phyloP scores from a whole-genome alignment of 75 land plant species.

The Ceratopteris richardii region DNA sequence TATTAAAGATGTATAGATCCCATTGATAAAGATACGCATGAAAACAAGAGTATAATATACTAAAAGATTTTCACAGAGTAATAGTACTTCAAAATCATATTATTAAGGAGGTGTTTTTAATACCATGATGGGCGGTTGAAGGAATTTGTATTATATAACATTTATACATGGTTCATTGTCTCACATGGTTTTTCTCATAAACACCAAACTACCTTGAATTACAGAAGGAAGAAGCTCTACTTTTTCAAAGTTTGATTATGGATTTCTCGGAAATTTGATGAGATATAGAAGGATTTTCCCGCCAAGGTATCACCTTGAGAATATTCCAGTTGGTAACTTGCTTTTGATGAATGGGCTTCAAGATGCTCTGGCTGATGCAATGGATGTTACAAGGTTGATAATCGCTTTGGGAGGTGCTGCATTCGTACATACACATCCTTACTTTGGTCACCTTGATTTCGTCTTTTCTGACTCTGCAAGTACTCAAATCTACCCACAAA shows the following conservation, averaged over 20 bases:
- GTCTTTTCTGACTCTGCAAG: conserved; percentile 1
- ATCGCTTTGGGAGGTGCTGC: background rate
- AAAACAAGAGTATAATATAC: background rate
- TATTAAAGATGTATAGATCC: too few relatives aligned
- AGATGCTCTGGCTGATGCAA: conserved; percentile 9
- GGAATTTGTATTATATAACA: background rate
- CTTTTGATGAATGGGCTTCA: conserved; percentile 7
- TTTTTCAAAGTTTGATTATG: conserved; percentile 11
- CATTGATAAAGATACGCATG: too few relatives aligned
- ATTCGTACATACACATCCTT: background rate
- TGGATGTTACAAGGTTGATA: conserved; percentile 7
- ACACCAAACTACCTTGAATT: too few relatives aligned
- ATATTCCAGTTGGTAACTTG: background rate
- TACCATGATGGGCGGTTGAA: background rate
- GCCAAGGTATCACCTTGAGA: background rate
- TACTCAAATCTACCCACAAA: background rate
- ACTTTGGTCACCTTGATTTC: conserved; percentile 3
- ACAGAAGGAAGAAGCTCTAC: conserved; percentile 6
- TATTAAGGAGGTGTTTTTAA: background rate
- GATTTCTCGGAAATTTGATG: conserved; percentile 1
- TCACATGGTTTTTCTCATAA: too few relatives aligned
- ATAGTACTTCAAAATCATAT: background rate
- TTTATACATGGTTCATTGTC: too few relatives aligned
- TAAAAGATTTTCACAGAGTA: background rate
- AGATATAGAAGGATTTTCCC: background rate